Conservation (phyloP, 768 basidiomycete genomes). For the Collybiopsis confluens region DNA sequence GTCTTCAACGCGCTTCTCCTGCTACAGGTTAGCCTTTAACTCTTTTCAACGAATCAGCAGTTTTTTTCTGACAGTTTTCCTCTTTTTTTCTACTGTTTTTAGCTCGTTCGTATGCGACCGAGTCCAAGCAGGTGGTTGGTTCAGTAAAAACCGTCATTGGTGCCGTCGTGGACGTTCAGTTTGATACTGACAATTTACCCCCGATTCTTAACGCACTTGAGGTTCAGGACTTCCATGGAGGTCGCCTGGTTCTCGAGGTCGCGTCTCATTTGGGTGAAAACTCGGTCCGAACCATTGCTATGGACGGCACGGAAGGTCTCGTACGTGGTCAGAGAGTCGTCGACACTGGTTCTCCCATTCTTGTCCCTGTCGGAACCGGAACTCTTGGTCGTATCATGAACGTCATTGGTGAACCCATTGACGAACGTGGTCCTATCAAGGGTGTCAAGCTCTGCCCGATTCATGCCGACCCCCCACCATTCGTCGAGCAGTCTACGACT, state of each 20-base stretch:
- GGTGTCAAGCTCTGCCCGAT: constrained; percentile 91
- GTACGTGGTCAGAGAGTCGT: constrained; percentile 97
- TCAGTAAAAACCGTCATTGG: constrained; percentile 98
- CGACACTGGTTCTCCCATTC: constrained; percentile 95
- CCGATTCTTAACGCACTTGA: constrained; percentile 99
- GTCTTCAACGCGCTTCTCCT: constrained; percentile 45
- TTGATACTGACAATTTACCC: constrained; percentile 90
- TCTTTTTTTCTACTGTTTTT: too few species aligned
- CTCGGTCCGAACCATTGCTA: constrained; percentile 98
- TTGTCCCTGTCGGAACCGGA: constrained; percentile 91
- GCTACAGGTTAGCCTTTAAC: constrained; percentile 45
- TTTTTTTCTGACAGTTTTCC: constrained; percentile 18
- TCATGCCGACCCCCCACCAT: constrained; percentile 94
- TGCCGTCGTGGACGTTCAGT: constrained; percentile 99
- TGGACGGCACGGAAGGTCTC: constrained; percentile 99
- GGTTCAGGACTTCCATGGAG: constrained; percentile 90
- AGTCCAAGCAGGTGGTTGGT: constrained; percentile 70
- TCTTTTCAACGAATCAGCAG: constrained; percentile 9
- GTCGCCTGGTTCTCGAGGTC: constrained; percentile 98
- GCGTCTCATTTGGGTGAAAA: constrained; percentile 99
- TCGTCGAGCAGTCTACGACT: constrained; percentile 98
- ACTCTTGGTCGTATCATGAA: constrained; percentile 99
- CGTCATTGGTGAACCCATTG: constrained; percentile 99
- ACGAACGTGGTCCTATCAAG: constrained; percentile 98
- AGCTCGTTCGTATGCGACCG: constrained; percentile 90